Base-by-base conservation (phyloP, 371 early-diverging fungal species). In the Mortierella sp. region DNA sequence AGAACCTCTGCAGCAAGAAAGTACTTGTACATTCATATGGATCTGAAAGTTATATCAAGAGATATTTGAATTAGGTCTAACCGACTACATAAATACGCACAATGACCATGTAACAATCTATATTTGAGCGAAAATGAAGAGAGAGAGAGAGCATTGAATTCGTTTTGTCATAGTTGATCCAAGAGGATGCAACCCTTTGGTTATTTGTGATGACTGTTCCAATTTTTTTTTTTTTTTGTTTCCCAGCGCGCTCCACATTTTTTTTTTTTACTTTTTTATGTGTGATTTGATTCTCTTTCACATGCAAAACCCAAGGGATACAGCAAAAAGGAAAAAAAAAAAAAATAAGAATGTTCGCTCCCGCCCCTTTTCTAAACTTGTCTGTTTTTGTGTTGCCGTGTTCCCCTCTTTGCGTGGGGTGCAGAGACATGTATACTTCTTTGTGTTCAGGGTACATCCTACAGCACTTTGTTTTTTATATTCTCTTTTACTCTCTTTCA, bases 211-310 rank as follows among this genome's bases (percentile, higher is more conserved):
- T 47, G 47, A 47, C 47, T 47, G 47, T 47, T 47, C n/a, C 47
- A n/a, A n/a, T n/a, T 47, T 47, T n/a, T 47, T 47, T 47, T 47
- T 47, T 47, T 47, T 47, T 47, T 47, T 47, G 47, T 47, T 47
- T 47, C 47, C 47, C 47, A 47, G 47, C 47, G 47, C 47, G 47
- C 47, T 47, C 47, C 47, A 47, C 47, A 47, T 45, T 47, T 47
- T 47, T 47, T 47, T 17, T 47, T 47, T n/a, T n/a, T n/a, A n/a
- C n/a, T n/a, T n/a, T n/a, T n/a, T n/a, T n/a, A n/a, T n/a, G n/a
- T n/a, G n/a, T n/a, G n/a, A n/a, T n/a, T 47, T 47, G 47, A 47
- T 47, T 47, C 47, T 47, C 47, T 47, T 47, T 47, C 47, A 47
- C 47, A 47, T 47, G 47, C 47, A 7, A 47, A 47, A 47, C 17